Conservation (phyloP, 1,284 basidiomycete genomes). For the Leccinum angustisporum region DNA sequence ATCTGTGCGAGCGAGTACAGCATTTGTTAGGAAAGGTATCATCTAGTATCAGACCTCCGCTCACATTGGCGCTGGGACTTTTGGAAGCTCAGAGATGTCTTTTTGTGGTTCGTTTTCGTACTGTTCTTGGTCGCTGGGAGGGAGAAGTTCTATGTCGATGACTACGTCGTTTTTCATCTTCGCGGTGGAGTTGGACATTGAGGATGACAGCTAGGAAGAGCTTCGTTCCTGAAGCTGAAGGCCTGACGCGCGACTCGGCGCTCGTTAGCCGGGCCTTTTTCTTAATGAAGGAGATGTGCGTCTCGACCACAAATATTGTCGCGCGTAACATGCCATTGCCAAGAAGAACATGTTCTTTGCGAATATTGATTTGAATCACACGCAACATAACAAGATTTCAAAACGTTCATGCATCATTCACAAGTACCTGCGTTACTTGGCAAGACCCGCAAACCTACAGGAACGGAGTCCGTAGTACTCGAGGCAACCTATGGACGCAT, state of each 20-base stretch:
- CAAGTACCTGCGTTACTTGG: not conserved
- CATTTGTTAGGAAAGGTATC: not conserved
- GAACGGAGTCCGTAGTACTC: not conserved
- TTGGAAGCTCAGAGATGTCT: slow-evolving; percentile 22
- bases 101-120: slow-evolving; percentile 15
- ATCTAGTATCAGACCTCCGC: slow-evolving; percentile 4
- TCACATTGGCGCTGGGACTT: slow-evolving; percentile 31
- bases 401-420: not conserved
- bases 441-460: not conserved
- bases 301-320: too few species aligned
- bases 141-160: slow-evolving; percentile 16
- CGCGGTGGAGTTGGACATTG: not conserved
- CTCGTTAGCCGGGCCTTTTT: not conserved
- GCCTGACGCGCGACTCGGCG: not conserved
- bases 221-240: not conserved
- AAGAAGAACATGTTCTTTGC: too few species aligned
- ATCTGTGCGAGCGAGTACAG: slow-evolving; percentile 18
- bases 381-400: too few species aligned
- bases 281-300: not conserved
- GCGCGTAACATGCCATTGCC: too few species aligned
- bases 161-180: slow-evolving; percentile 16
- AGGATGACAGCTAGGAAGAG: not conserved
- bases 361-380: too few species aligned
- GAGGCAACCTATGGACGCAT: not conserved
- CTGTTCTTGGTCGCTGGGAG: not conserved